Evolutionary conservation across 768 basidiomycete species (phyloP).

Genomic region (Cubamyces lactineus): DNA sequence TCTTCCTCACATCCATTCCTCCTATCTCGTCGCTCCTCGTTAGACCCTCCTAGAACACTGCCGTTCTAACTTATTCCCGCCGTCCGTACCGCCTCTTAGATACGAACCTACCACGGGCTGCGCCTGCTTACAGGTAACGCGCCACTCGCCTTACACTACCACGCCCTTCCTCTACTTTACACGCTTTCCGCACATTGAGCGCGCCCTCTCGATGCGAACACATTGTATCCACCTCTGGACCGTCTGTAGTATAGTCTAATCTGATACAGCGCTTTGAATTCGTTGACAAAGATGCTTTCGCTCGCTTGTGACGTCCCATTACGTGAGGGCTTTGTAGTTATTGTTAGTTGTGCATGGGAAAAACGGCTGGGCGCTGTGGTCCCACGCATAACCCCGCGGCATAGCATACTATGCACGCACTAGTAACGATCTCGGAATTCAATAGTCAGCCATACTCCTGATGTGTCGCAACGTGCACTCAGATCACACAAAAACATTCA

Average conservation of each 20-base stretch:
- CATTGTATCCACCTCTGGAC: slow-evolving; percentile 15
- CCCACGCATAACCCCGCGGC: no score
- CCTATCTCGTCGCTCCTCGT: not conserved
- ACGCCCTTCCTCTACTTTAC: not conserved
- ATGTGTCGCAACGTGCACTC: no score
- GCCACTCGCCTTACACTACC: not conserved
- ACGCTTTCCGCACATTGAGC: not conserved
- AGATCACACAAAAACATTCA: no score
- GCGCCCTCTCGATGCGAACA: not conserved
- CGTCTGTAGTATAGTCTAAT: slow-evolving; percentile 18
- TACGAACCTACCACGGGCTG: no score
- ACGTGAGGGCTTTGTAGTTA: no score
- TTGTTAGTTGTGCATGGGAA: no score
- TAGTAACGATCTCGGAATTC: no score
- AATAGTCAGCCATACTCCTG: no score
- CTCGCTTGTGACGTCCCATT: no score
- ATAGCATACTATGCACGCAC: no score
- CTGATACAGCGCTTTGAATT: slow-evolving; percentile 12
- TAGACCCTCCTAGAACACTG: slow-evolving; percentile 1
- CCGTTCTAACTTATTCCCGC: slow-evolving; percentile 15
- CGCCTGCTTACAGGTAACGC: not conserved
- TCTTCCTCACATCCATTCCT: not conserved
- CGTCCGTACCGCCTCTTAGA: not conserved
- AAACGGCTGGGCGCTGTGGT: no score
- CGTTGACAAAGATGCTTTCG: no score